Evolutionary conservation across 768 basidiomycete species (phyloP).

Genomic region (Trametes maxima): DNA sequence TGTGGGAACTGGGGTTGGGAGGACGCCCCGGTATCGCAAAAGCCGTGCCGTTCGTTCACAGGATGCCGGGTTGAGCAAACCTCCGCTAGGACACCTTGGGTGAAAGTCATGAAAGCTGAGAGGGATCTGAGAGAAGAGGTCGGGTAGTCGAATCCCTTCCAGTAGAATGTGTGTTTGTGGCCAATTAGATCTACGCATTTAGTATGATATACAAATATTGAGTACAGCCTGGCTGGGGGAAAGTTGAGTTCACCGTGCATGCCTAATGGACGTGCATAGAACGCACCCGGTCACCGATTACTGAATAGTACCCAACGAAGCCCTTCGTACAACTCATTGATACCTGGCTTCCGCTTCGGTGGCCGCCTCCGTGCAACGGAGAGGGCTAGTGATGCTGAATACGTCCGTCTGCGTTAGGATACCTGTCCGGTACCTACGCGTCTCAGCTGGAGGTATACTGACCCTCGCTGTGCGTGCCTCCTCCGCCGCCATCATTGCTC

Average conservation of each 20-base stretch:
- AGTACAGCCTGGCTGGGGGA: background rate
- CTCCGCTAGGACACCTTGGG: too few relatives aligned
- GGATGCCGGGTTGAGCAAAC: too few relatives aligned
- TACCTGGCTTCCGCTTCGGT: constrained; percentile 20
- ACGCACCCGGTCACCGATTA: constrained; percentile 36
- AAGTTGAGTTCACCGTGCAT: background rate
- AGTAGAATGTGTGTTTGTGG: too few relatives aligned
- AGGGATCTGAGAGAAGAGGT: too few relatives aligned
- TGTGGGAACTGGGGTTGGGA: background rate
- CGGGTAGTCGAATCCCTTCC: too few relatives aligned
- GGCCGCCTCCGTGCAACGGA: constrained; percentile 17
- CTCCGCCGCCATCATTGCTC: background rate
- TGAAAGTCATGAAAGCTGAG: too few relatives aligned
- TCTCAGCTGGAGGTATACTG: constrained; percentile 7
- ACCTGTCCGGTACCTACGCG: background rate
- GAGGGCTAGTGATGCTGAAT: background rate
- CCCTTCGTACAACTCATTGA: constrained; percentile 44
- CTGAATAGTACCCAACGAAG: constrained; percentile 54
- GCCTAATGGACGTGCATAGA: too few relatives aligned
- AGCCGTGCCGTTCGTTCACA: background rate
- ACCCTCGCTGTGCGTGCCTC: constrained; percentile 11
- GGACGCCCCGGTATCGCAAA: background rate
- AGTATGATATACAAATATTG: background rate
- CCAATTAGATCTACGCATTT: too few relatives aligned
- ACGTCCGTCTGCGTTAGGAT: constrained; percentile 3